Base-by-base conservation (phyloP, 192 early-diverging fungal genomes). In the Backusella mclennaniae region DNA sequence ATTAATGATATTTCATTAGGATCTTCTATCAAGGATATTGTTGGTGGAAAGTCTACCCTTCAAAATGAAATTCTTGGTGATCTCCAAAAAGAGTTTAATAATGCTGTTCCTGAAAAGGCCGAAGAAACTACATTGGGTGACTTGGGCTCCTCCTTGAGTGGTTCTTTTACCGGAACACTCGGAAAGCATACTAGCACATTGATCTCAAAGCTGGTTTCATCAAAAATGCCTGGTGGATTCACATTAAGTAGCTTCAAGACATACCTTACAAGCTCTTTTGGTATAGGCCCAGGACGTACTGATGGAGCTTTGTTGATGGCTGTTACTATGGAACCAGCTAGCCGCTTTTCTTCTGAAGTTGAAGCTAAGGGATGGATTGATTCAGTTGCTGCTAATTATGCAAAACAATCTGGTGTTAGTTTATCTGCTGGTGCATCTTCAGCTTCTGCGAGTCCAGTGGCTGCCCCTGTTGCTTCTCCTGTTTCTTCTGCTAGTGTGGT, bases 31-130 rank as follows among this genome's bases (percentile, higher is more conserved):
- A 97, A 96, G 85, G 96, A 98, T 73, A 89, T 98, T 52, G 96
- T 97, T 49, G 96, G 93, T 39, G 97, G 97, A 77, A 98, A 98
- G 83, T 95, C 94, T 19, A 98, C 97, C n/a, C 86, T 98, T 21
- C 96, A 98, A 78, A 98, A 98, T 86, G 97, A 98, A 79, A 95
- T 98, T 49, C 85, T 97, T 71, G 97, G 97, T 82, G 97, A 98
- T 80, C 81, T 98, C 46, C 94, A 93, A 75, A 96, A 95, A 78
- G 97, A 98, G 83, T 96, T 97, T 84, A 90, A 89, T 44, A 89
- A 87, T 69, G 87, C 85, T 71, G 85, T 94, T 49, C 93, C 95
- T 35, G 97, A 98, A 73, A 96, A 96, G 85, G 88, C 94, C 69
- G 97, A 98, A 76, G 97, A 98, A 82, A 87, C 92, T 35, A 92